Conservation (phyloP, 2,329 filamentous ascomycete genomes). For the Lachnellula occidentalis region DNA sequence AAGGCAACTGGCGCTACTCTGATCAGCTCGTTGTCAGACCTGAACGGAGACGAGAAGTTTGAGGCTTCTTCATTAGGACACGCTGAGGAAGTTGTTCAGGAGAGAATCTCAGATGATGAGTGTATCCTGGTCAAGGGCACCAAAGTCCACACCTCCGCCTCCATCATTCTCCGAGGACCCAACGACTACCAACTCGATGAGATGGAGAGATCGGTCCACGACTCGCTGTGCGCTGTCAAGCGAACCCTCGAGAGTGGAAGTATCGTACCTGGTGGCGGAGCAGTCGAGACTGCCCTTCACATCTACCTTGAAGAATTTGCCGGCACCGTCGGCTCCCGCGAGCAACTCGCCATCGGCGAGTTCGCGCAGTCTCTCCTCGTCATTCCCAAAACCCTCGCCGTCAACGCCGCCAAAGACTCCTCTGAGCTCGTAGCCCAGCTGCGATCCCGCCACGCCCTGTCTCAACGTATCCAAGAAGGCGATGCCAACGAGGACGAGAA, state of each 20-base stretch:
- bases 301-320: slow-evolving; percentile 99
- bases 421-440: slow-evolving; percentile 94
- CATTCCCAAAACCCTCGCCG: slow-evolving; percentile 92
- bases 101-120: slow-evolving; percentile 97
- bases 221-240: slow-evolving; percentile 95
- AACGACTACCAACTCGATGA: slow-evolving; percentile 97
- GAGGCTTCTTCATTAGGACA: slow-evolving; percentile 83
- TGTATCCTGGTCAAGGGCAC: slow-evolving; percentile 96
- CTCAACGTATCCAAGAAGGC: slow-evolving; percentile 85
- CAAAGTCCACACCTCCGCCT: slow-evolving; percentile 88
- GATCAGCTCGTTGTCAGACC: slow-evolving; percentile 86
- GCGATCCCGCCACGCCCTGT: slow-evolving; percentile 87
- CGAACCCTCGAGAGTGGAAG: slow-evolving; percentile 92
- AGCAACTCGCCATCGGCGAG: slow-evolving; percentile 96
- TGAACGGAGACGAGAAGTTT: slow-evolving; percentile 97
- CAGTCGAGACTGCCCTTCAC: slow-evolving; percentile 96
- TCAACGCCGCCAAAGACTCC: slow-evolving; percentile 95
- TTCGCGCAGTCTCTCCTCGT: slow-evolving; percentile 92
- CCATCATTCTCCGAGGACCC: slow-evolving; percentile 88
- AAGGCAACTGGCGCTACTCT: slow-evolving; percentile 93
- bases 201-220: slow-evolving; percentile 98
- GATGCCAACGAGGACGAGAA: slow-evolving; percentile 83
- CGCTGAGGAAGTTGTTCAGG: slow-evolving; percentile 95
- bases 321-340: slow-evolving; percentile 90
- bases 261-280: slow-evolving; percentile 93